These are phyloP conservation scores for Xanthoconium purpureum DNA, from an alignment of 768 basidiomycete genomes.

Conservation along the genomic window DNA sequence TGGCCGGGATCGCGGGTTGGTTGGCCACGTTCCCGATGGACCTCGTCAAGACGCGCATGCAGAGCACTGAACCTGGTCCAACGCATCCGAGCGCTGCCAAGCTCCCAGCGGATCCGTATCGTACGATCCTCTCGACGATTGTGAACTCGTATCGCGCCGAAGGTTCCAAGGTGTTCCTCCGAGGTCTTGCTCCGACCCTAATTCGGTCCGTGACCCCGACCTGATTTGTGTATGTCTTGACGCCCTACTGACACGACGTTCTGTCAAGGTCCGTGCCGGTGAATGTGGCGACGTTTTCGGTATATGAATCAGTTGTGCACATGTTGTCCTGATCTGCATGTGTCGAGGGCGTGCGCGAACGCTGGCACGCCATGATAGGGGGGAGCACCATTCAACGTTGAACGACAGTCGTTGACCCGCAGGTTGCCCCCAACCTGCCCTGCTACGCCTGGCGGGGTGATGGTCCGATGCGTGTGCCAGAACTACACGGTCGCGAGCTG, in stretches of 20 bases:
- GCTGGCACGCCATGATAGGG: not conserved
- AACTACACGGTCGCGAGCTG: no score
- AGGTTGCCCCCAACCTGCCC: no score
- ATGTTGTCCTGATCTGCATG: slow-evolving; percentile 23
- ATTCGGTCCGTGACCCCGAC: slow-evolving; percentile 49
- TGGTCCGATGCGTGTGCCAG: no score
- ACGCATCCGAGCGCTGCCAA: not conserved
- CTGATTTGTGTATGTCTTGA: not conserved
- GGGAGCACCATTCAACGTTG: not conserved
- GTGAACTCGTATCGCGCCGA: slow-evolving; percentile 58
- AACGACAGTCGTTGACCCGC: no score
- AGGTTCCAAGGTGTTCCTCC: slow-evolving; percentile 68
- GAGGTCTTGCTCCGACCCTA: slow-evolving; percentile 76
- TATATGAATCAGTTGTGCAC: slow-evolving; percentile 62
- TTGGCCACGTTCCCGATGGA: slow-evolving; percentile 82
- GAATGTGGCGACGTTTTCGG: slow-evolving; percentile 80
- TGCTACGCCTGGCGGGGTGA: no score
- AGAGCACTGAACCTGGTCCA: slow-evolving; percentile 39
- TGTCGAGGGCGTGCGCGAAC: not conserved
- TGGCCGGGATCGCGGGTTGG: slow-evolving; percentile 80
- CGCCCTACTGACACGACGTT: not conserved
- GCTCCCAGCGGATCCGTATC: slow-evolving; percentile 48
- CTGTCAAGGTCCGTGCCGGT: slow-evolving; percentile 68
- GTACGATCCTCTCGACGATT: slow-evolving; percentile 56
- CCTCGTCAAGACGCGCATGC: slow-evolving; percentile 87